Percentiles rank a stretch among this genome's conserved stretches.
phyloP scores from a whole-genome alignment of 805 yeast genomes.

The Zygoascus flipseniorum region DNA sequence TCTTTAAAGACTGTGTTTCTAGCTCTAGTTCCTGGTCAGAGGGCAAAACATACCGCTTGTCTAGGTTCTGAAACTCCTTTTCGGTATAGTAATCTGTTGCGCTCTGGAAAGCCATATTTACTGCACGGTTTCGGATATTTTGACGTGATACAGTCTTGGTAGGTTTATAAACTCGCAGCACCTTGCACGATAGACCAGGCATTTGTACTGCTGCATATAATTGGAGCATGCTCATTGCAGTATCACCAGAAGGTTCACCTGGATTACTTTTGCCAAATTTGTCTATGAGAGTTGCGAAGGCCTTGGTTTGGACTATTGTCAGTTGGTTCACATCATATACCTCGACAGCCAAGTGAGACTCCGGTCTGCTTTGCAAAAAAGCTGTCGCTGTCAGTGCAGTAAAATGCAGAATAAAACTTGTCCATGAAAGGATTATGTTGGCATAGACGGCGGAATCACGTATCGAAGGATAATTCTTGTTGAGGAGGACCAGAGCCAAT shows the following conservation, averaged over 20 bases:
- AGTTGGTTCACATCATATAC: constrained; percentile 22
- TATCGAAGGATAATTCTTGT: not conserved
- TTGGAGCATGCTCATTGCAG: constrained; percentile 27
- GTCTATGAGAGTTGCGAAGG: constrained; percentile 27
- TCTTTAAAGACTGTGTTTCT: not conserved
- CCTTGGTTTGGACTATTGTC: constrained; percentile 20
- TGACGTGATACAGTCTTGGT: not conserved
- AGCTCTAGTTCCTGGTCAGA: constrained; percentile 6
- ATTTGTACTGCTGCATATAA: constrained; percentile 24
- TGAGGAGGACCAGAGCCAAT: constrained; percentile 11
- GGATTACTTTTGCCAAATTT: constrained; percentile 22
- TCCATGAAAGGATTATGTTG: constrained; percentile 5
- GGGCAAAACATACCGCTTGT: constrained; percentile 19
- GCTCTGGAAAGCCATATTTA: not conserved
- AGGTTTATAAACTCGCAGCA: constrained; percentile 26
- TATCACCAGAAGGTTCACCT: constrained; percentile 26
- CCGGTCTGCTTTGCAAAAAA: constrained; percentile 20
- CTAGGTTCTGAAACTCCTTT: constrained; percentile 15
- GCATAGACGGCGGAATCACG: constrained; percentile 1
- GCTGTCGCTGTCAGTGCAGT: constrained; percentile 18
- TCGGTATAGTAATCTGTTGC: constrained; percentile 5
- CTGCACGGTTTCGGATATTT: not conserved
- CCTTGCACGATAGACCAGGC: constrained; percentile 23
- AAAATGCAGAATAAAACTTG: constrained; percentile 14
- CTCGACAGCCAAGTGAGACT: constrained; percentile 23